Conservation (phyloP, 306 rosid genomes). For the Glycine tomentella region DNA sequence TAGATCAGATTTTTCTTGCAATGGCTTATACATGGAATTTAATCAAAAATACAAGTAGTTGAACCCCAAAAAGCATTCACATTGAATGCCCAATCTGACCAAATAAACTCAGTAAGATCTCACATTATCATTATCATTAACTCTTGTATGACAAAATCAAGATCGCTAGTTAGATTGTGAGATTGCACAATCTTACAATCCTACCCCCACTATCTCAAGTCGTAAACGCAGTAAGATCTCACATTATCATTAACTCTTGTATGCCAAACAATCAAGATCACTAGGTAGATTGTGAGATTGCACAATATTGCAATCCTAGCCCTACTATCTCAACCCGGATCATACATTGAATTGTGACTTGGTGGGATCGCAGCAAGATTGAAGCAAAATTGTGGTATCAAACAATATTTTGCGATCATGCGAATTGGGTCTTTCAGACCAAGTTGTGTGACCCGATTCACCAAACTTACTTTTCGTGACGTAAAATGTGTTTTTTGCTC, state of each 20-base stretch:
- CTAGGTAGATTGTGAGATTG: background rate
- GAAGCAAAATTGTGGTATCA: background rate
- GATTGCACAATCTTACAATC: background rate
- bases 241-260: background rate
- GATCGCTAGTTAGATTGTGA: background rate
- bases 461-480: no score
- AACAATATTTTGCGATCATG: background rate
- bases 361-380: background rate
- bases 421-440: background rate
- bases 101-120: background rate
- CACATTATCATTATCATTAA: background rate
- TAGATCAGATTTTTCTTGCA: background rate
- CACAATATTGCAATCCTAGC: background rate
- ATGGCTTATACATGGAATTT: background rate
- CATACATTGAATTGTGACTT: background rate
- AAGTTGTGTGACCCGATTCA: no score
- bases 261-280: background rate
- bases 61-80: background rate
- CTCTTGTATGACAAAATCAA: background rate
- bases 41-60: background rate
- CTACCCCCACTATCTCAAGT: background rate
- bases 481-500: no score
- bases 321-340: background rate
- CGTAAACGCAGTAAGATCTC: background rate
- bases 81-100: no score